phyloP scores from a whole-genome alignment of 2,329 filamentous ascomycete species.

The Zasmidium angulare region DNA sequence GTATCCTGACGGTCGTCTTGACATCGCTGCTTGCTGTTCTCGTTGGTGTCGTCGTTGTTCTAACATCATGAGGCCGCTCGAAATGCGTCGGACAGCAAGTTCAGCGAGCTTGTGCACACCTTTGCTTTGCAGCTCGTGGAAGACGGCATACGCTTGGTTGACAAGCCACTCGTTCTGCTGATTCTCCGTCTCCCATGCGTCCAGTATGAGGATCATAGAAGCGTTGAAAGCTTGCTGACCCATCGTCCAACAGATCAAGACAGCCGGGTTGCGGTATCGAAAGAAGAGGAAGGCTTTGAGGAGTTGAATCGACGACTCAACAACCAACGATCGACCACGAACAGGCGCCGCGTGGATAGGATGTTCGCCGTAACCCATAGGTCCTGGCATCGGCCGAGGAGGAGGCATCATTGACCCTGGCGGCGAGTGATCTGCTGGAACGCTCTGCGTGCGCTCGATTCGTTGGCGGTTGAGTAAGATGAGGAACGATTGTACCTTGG shows the following conservation, averaged over 20 bases:
- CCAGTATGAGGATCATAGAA: conserved; percentile 50
- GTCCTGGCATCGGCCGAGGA: conserved; percentile 15
- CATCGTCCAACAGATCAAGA: conserved; percentile 50
- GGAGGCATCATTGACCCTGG: conserved; percentile 18
- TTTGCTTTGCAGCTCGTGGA: conserved; percentile 43
- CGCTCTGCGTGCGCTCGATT: conserved; percentile 32
- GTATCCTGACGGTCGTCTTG: conserved; percentile 13
- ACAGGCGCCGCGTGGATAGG: conserved; percentile 29
- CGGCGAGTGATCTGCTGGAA: conserved; percentile 19
- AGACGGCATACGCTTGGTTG: conserved; percentile 43
- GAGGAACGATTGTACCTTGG: conserved; percentile 50
- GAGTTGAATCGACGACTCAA: conserved; percentile 43
- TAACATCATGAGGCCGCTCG: conserved; percentile 31
- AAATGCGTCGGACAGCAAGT: conserved; percentile 44
- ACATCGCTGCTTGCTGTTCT: conserved; percentile 17
- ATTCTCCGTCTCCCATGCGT: conserved; percentile 45
- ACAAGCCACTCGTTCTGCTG: conserved; percentile 40
- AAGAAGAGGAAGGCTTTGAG: conserved; percentile 50
- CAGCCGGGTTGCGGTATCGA: conserved; percentile 42
- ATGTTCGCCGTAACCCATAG: conserved; percentile 20
- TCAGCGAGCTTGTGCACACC: conserved; percentile 47
- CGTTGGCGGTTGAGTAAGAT: conserved; percentile 51
- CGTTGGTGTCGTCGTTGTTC: conserved; percentile 18
- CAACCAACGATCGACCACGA: conserved; percentile 42
- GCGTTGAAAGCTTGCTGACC: conserved; percentile 53